Conservation (phyloP, 2,329 filamentous ascomycete species). For the Drechslerella coelobrocha region DNA sequence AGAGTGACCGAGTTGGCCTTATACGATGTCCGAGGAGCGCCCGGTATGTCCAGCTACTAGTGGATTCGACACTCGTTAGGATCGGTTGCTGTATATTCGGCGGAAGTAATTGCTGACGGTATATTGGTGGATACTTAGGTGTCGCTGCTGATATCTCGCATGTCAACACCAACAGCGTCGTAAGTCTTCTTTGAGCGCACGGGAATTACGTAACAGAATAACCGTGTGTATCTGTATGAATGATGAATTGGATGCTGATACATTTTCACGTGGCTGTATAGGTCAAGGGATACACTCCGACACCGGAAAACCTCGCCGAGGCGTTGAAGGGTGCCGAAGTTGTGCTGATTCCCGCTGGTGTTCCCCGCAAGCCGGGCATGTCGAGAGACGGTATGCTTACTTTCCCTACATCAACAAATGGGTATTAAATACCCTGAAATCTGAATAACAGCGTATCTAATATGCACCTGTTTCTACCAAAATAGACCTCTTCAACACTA, state of each 20-base stretch:
- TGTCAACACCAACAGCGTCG: conserved; percentile 95
- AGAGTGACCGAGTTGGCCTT: conserved; percentile 91
- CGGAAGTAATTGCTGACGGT: neutral
- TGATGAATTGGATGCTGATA: conserved; percentile 22
- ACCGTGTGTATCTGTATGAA: neutral
- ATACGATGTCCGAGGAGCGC: conserved; percentile 94
- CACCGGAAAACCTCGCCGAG: conserved; percentile 74
- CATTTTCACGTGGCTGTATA: conserved; percentile 53
- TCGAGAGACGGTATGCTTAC: conserved; percentile 78
- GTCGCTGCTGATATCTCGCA: conserved; percentile 97
- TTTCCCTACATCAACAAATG: neutral
- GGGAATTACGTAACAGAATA: conserved; percentile 56
- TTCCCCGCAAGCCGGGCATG: conserved; percentile 99
- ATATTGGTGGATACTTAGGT: conserved; percentile 65
- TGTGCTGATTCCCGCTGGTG: conserved; percentile 96
- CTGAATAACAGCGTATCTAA: no score
- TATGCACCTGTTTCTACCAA: no score
- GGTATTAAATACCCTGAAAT: neutral
- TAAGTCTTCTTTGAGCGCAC: conserved; percentile 14
- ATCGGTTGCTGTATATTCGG: neutral
- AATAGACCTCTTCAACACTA: conserved; percentile 97
- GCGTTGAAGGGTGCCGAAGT: conserved; percentile 88
- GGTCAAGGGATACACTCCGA: conserved; percentile 88
- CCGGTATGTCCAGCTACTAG: conserved; percentile 69
- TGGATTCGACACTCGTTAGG: neutral